Conservation (phyloP, 441 rosid species). For the Populus hybrid region DNA sequence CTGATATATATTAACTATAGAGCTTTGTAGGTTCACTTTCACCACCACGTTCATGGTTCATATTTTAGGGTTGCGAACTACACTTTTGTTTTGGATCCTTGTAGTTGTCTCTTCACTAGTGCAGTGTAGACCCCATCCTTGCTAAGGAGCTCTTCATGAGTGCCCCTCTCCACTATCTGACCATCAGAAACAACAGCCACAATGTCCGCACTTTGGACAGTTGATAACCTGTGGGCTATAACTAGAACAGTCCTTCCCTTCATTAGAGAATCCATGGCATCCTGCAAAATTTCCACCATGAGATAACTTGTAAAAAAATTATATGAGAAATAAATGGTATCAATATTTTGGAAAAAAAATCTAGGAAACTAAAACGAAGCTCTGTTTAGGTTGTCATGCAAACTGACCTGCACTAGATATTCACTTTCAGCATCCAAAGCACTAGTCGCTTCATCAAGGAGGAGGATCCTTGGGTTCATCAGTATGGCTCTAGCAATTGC, state of each 20-base stretch:
- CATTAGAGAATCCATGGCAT: conserved; percentile 91
- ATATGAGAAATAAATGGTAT: not conserved
- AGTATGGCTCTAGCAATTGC: conserved; percentile 91
- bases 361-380: too few relatives aligned
- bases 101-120: conserved; percentile 78
- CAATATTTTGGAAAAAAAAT: not conserved
- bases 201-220: conserved; percentile 70
- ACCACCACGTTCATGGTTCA: too few relatives aligned
- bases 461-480: conserved; percentile 80
- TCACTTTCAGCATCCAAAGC: conserved; percentile 95
- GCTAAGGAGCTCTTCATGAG: conserved; percentile 69
- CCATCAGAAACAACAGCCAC: conserved; percentile 91
- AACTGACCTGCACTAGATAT: conserved; percentile 79
- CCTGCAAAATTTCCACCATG: conserved; percentile 32
- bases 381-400: not conserved
- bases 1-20: too few relatives aligned
- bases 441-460: conserved; percentile 25
- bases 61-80: conserved; percentile 1
- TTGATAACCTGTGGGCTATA: conserved; percentile 87
- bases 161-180: conserved; percentile 74
- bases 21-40: too few relatives aligned
- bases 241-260: conserved; percentile 87
- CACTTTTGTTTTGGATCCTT: conserved; percentile 38
- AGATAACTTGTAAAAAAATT: not conserved
- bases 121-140: conserved; percentile 69